These are phyloP conservation scores for Salix viminalis DNA, from an alignment of 345 rosid species.

Conservation along the genomic window DNA sequence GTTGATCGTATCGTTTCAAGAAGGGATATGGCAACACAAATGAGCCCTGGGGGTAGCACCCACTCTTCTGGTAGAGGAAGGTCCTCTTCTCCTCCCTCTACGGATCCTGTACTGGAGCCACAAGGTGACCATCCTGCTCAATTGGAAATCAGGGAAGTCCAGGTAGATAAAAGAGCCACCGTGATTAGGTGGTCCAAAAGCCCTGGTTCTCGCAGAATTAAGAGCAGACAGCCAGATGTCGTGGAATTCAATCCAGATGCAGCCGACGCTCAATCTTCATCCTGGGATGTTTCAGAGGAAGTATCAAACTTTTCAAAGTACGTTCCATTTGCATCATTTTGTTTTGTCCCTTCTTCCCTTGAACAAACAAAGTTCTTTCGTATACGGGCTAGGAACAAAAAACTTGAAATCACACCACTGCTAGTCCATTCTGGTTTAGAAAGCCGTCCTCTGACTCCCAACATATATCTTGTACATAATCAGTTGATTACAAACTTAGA, in stretches of 20 bases:
- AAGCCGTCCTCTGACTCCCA: neutral
- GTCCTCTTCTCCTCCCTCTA: conserved; percentile 43
- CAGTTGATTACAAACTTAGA: neutral
- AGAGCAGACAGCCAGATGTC: conserved; percentile 40
- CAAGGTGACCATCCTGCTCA: conserved; percentile 31
- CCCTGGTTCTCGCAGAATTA: conserved; percentile 37
- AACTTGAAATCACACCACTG: neutral
- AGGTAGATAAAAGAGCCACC: conserved; percentile 65
- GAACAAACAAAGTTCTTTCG: neutral
- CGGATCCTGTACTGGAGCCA: conserved; percentile 33
- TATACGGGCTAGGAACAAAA: neutral
- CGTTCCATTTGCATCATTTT: neutral
- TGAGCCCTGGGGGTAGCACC: conserved; percentile 60
- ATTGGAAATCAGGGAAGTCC: conserved; percentile 73
- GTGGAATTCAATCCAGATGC: conserved; percentile 31
- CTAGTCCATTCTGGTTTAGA: neutral
- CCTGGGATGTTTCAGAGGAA: conserved; percentile 60
- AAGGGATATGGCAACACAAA: conserved; percentile 92
- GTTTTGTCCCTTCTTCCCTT: neutral
- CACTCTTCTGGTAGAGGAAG: conserved; percentile 39
- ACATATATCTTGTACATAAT: neutral
- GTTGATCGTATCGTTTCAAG: conserved; percentile 48
- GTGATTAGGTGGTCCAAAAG: conserved; percentile 50
- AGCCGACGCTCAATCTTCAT: conserved; percentile 33
- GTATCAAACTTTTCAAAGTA: conserved; percentile 64